A percentile compares a stretch with the other conserved stretches of the same genome.
These are phyloP conservation scores for Salinomyces thailandicus DNA, from an alignment of 2,329 filamentous ascomycete species.

Conservation along the genomic window DNA sequence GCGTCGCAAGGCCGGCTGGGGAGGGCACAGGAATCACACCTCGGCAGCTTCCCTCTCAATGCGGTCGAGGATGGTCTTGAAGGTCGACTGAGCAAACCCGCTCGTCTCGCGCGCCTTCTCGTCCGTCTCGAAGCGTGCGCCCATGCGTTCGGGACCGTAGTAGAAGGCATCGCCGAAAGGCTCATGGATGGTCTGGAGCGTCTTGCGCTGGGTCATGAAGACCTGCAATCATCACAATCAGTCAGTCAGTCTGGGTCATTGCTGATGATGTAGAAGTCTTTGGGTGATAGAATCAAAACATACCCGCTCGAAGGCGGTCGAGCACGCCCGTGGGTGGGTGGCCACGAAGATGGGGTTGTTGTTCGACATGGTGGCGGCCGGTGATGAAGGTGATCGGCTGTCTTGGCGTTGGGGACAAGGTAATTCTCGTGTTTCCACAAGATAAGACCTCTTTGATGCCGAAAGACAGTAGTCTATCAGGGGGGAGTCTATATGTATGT, in stretches of 20 bases:
- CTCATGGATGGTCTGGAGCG: constrained; percentile 77
- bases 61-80: constrained; percentile 63
- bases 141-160: constrained; percentile 82
- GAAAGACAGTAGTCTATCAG: background rate
- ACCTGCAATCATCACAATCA: constrained; percentile 45
- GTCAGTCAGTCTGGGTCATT: background rate
- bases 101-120: constrained; percentile 43
- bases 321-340: constrained; percentile 90
- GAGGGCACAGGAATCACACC: constrained; percentile 44
- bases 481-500: background rate
- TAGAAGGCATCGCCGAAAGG: constrained; percentile 97
- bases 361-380: constrained; percentile 55
- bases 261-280: too few relatives aligned
- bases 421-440: too few relatives aligned
- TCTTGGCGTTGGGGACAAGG: background rate
- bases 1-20: background rate
- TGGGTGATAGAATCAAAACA: too few relatives aligned
- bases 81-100: constrained; percentile 61
- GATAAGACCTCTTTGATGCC: too few relatives aligned
- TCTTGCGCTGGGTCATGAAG: constrained; percentile 87
- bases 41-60: constrained; percentile 63
- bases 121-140: constrained; percentile 66
- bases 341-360: constrained; percentile 85
- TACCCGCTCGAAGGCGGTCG: constrained; percentile 93
- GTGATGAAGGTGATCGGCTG: too few relatives aligned